A percentile compares a stretch with the other conserved stretches of the same genome.
phyloP scores from a whole-genome alignment of 73 alveolate species.

The Paramecium caudatum region DNA sequence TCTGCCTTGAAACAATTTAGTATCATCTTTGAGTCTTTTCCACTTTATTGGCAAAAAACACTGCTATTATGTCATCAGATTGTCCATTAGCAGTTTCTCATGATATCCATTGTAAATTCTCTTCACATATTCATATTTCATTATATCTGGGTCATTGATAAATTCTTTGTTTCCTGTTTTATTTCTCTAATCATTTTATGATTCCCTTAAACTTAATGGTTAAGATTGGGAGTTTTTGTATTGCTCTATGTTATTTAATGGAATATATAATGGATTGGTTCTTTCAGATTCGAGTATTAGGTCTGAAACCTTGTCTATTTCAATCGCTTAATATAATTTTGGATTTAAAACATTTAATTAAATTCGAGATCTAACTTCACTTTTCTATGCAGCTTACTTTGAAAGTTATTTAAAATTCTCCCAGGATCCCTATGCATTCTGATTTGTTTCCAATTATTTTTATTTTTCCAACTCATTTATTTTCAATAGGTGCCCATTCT shows the following conservation, averaged over 20 bases:
- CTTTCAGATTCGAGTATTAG: constrained; percentile 42
- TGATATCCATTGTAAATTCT: constrained; percentile 42
- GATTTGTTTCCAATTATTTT: too few relatives aligned
- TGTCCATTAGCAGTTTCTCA: not conserved
- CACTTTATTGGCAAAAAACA: constrained; percentile 11
- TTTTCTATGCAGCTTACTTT: not conserved
- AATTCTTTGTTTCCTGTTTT: too few relatives aligned
- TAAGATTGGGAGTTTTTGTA: not conserved
- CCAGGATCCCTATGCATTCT: constrained; percentile 16
- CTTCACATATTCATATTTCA: constrained; percentile 42
- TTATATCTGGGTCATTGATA: constrained; percentile 36
- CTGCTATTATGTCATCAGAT: constrained; percentile 1
- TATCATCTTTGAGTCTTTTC: constrained; percentile 47
- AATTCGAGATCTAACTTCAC: not conserved
- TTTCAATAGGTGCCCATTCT: too few relatives aligned
- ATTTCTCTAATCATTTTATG: not conserved
- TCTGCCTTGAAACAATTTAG: constrained; percentile 27
- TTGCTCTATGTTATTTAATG: constrained; percentile 25
- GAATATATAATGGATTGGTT: constrained; percentile 30
- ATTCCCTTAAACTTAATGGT: constrained; percentile 22
- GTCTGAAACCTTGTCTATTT: constrained; percentile 12
- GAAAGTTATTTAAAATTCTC: constrained; percentile 22
- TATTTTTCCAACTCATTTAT: too few relatives aligned
- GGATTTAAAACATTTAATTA: constrained; percentile 18
- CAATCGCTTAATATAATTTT: constrained; percentile 19